phyloP scores from a whole-genome alignment of 495 filamentous ascomycete species.

The Lentithecium fluviatile region DNA sequence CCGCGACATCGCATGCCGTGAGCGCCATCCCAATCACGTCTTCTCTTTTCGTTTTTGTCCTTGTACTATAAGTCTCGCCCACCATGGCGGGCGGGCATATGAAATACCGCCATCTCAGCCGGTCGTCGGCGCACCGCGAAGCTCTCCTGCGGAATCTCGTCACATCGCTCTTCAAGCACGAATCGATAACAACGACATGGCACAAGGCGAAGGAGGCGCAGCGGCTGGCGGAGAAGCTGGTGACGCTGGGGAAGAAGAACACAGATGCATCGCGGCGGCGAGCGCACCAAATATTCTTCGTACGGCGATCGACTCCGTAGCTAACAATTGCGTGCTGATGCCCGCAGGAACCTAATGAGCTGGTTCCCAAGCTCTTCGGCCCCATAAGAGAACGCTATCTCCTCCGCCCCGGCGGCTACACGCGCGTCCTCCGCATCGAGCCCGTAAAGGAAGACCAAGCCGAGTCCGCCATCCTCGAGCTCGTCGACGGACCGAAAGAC shows the following conservation, averaged over 20 bases:
- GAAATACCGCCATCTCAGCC: slow-evolving; percentile 84
- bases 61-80: not conserved
- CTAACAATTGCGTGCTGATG: slow-evolving; percentile 4
- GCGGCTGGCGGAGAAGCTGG: slow-evolving; percentile 84
- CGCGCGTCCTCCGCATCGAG: slow-evolving; percentile 86
- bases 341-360: slow-evolving; percentile 30
- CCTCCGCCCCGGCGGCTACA: slow-evolving; percentile 86
- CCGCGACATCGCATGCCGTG: not conserved
- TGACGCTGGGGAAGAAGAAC: slow-evolving; percentile 89
- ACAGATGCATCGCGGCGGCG: slow-evolving; percentile 68
- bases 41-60: not conserved
- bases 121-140: slow-evolving; percentile 79
- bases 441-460: slow-evolving; percentile 73
- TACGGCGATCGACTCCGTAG: slow-evolving; percentile 47
- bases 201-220: slow-evolving; percentile 97
- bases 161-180: slow-evolving; percentile 89
- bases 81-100: slow-evolving; percentile 79
- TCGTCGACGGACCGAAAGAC: slow-evolving; percentile 93
- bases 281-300: slow-evolving; percentile 76
- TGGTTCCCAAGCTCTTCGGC: slow-evolving; percentile 86
- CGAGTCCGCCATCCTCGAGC: slow-evolving; percentile 85
- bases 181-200: slow-evolving; percentile 92
- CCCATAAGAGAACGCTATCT: slow-evolving; percentile 75
- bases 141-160: slow-evolving; percentile 94
- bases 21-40: not conserved